Conservation (phyloP, 192 early-diverging fungal genomes). For the Entrophospora sp. region DNA sequence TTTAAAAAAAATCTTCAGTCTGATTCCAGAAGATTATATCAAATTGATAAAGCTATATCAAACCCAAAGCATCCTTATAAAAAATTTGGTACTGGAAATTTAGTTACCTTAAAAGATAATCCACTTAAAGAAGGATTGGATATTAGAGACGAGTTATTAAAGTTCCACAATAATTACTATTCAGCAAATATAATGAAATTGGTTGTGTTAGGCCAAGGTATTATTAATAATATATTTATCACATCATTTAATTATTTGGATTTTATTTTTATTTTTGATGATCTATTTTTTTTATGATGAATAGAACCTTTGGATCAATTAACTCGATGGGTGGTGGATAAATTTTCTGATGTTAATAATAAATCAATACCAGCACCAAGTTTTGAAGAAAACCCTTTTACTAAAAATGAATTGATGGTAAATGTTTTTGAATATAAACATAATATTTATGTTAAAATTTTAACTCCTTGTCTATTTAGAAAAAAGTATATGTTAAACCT, state of each 20-base stretch:
- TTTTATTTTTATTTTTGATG: background rate
- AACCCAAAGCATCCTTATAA: conserved; percentile 72
- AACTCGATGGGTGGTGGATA: conserved; percentile 70
- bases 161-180: conserved; percentile 86
- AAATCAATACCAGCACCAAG: conserved; percentile 59
- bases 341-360: conserved; percentile 73
- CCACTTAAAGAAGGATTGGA: conserved; percentile 65
- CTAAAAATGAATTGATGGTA: conserved; percentile 58
- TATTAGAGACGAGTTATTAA: conserved; percentile 72
- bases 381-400: conserved; percentile 69
- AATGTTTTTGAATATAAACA: background rate
- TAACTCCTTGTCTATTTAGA: conserved; percentile 31
- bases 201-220: conserved; percentile 73
- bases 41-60: conserved; percentile 75
- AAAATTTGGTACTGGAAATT: conserved; percentile 88
- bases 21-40: conserved; percentile 84
- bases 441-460: background rate
- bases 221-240: background rate
- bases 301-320: conserved; percentile 80
- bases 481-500: conserved; percentile 60
- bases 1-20: conserved; percentile 92
- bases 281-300: background rate
- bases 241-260: background rate
- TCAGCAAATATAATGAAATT: conserved; percentile 95
- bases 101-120: conserved; percentile 68